Evolutionary conservation across 805 yeast species (phyloP).

Genomic region (Isabelozyma rhagii): DNA sequence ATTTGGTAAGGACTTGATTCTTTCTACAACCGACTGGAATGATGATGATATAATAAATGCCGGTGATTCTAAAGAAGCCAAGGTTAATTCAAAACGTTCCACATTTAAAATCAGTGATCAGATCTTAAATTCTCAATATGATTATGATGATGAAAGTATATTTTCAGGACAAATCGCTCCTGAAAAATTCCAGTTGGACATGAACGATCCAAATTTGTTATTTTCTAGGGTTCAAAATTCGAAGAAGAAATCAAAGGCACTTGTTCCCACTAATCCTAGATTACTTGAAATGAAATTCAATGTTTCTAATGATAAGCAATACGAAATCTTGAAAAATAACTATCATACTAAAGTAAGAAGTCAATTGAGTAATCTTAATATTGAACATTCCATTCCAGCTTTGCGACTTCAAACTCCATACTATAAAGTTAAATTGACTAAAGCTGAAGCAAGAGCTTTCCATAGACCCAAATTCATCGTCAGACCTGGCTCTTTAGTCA

Average conservation of each 20-base stretch:
- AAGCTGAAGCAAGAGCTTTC: constrained; percentile 67
- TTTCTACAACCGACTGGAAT: constrained; percentile 79
- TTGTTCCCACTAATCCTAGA: constrained; percentile 53
- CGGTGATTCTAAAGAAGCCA: constrained; percentile 18
- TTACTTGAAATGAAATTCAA: constrained; percentile 62
- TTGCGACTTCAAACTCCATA: constrained; percentile 83
- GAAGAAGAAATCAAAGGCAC: constrained; percentile 23
- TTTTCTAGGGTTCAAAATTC: constrained; percentile 42
- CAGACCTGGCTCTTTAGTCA: constrained; percentile 73
- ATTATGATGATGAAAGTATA: constrained; percentile 65
- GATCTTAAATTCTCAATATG: constrained; percentile 8
- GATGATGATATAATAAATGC: constrained; percentile 60
- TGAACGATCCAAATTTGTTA: constrained; percentile 82
- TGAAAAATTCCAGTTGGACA: constrained; percentile 56
- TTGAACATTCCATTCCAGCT: constrained; percentile 92
- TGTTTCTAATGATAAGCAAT: constrained; percentile 84
- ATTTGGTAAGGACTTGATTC: constrained; percentile 52
- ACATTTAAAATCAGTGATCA: neutral
- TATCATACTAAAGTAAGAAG: constrained; percentile 91
- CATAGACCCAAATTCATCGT: constrained; percentile 77
- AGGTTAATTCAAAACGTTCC: constrained; percentile 7
- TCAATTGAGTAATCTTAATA: constrained; percentile 83
- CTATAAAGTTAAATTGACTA: constrained; percentile 73
- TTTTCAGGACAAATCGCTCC: constrained; percentile 59
- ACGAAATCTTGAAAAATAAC: constrained; percentile 77